Evolutionary conservation across 441 rosid species (phyloP).

Genomic region (Sinapis alba): DNA sequence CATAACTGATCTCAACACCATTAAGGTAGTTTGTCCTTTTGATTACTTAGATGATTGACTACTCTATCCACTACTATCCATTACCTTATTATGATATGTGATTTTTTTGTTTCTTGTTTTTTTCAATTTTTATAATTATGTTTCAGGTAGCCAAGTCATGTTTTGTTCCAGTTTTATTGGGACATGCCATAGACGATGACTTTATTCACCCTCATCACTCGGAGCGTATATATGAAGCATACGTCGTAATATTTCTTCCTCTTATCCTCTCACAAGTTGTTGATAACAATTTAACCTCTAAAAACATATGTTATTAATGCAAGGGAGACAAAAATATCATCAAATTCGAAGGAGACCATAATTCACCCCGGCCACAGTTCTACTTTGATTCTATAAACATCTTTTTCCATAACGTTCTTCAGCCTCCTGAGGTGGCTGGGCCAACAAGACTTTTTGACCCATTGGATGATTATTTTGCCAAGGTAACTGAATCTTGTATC

Average conservation of each 20-base stretch:
- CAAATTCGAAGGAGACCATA: slow-evolving; percentile 99
- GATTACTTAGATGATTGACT: background rate
- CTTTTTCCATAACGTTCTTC: slow-evolving; percentile 95
- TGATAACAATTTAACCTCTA: background rate
- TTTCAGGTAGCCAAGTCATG: slow-evolving; percentile 86
- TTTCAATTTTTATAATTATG: background rate
- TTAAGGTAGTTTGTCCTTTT: slow-evolving; percentile 54
- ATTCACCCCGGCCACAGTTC: slow-evolving; percentile 95
- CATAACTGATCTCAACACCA: slow-evolving; percentile 74
- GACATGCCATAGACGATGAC: slow-evolving; percentile 95
- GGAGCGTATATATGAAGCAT: slow-evolving; percentile 82
- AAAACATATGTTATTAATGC: slow-evolving; percentile 26
- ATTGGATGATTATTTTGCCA: slow-evolving; percentile 65
- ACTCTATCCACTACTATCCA: background rate
- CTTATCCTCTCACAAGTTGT: slow-evolving; percentile 6
- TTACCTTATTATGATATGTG: background rate
- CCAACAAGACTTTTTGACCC: slow-evolving; percentile 60
- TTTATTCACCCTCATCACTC: slow-evolving; percentile 95
- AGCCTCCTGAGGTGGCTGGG: slow-evolving; percentile 85
- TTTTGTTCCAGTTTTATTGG: slow-evolving; percentile 96
- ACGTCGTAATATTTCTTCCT: slow-evolving; percentile 55
- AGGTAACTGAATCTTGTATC: slow-evolving; percentile 52
- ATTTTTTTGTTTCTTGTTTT: background rate
- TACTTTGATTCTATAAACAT: slow-evolving; percentile 97
- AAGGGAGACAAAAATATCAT: slow-evolving; percentile 99